A percentile compares a stretch with the other conserved stretches of the same genome.
Conservation (phyloP, 2,329 filamentous ascomycete genomes). For the Cladosporium oxysporum region DNA sequence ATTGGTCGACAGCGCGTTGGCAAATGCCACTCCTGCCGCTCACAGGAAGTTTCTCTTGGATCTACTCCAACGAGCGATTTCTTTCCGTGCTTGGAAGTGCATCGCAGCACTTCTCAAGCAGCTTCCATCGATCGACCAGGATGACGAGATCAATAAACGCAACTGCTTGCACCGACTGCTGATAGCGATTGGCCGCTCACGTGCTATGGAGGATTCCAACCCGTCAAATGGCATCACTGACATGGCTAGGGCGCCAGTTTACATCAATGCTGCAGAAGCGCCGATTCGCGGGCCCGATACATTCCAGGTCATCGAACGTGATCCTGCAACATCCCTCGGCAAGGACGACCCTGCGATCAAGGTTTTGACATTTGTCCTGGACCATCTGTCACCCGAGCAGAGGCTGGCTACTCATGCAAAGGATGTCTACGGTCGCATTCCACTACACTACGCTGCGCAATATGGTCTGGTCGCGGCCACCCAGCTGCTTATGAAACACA, state of each 20-base stretch:
- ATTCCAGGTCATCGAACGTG: slow-evolving; percentile 66
- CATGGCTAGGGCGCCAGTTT: slow-evolving; percentile 63
- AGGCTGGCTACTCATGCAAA: slow-evolving; percentile 65
- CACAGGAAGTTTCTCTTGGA: slow-evolving; percentile 66
- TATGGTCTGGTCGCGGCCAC: slow-evolving; percentile 93
- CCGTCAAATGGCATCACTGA: slow-evolving; percentile 30
- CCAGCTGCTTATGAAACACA: slow-evolving; percentile 79
- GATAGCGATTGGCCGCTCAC: slow-evolving; percentile 82
- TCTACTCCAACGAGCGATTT: slow-evolving; percentile 75
- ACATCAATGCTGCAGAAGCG: slow-evolving; percentile 76
- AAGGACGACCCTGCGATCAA: slow-evolving; percentile 75
- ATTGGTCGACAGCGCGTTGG: slow-evolving; percentile 46
- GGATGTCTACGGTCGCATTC: slow-evolving; percentile 79
- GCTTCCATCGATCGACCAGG: slow-evolving; percentile 74
- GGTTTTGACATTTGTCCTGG: slow-evolving; percentile 64
- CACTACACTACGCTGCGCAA: slow-evolving; percentile 90
- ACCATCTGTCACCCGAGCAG: slow-evolving; percentile 68
- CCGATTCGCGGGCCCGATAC: slow-evolving; percentile 63
- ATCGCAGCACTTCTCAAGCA: slow-evolving; percentile 70
- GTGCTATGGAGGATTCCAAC: slow-evolving; percentile 49
- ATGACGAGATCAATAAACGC: slow-evolving; percentile 88
- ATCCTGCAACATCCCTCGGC: slow-evolving; percentile 57
- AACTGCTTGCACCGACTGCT: slow-evolving; percentile 93
- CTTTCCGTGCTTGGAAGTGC: slow-evolving; percentile 66
- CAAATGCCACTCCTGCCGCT: slow-evolving; percentile 39